Percentiles rank a stretch among this genome's conserved stretches.
Evolutionary conservation across 805 yeast species (phyloP).

Genomic region (fission yeast (Schizosaccharomyces pombe)): DNA sequence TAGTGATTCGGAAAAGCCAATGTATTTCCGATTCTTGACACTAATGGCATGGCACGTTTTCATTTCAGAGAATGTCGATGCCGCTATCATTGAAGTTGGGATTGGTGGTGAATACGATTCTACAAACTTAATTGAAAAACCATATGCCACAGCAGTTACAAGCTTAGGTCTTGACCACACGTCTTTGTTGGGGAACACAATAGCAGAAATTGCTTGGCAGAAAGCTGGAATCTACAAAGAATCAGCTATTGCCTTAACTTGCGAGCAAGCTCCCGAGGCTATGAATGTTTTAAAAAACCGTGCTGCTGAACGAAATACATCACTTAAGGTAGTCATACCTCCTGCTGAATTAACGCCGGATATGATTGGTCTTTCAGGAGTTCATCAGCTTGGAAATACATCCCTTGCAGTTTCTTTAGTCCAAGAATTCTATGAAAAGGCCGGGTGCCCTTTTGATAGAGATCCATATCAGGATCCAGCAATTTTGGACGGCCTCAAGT

Average conservation of each 20-base stretch:
- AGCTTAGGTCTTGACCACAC: constrained; percentile 85
- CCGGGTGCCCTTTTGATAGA: background rate
- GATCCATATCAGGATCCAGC: background rate
- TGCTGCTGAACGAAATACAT: constrained; percentile 36
- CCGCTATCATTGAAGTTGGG: constrained; percentile 93
- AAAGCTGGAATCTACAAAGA: constrained; percentile 78
- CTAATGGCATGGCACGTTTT: constrained; percentile 78
- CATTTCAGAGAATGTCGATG: constrained; percentile 64
- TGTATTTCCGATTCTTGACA: constrained; percentile 79
- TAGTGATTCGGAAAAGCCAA: constrained; percentile 70
- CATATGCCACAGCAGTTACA: constrained; percentile 67
- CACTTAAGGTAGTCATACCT: constrained; percentile 18
- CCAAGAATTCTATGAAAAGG: background rate
- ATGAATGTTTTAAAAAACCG: constrained; percentile 28
- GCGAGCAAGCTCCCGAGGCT: constrained; percentile 34
- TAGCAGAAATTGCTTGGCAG: constrained; percentile 85
- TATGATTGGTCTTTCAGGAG: constrained; percentile 52
- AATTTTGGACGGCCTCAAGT: constrained; percentile 29
- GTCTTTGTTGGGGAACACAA: constrained; percentile 60
- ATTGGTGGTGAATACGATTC: constrained; percentile 96
- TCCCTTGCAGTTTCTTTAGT: constrained; percentile 34
- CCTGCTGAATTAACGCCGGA: constrained; percentile 17
- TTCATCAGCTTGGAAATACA: constrained; percentile 67
- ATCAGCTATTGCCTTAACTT: constrained; percentile 42
- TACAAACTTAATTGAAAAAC: constrained; percentile 64